phyloP scores from a whole-genome alignment of 805 yeast species.

The Wickerhamomyces chambardii region DNA sequence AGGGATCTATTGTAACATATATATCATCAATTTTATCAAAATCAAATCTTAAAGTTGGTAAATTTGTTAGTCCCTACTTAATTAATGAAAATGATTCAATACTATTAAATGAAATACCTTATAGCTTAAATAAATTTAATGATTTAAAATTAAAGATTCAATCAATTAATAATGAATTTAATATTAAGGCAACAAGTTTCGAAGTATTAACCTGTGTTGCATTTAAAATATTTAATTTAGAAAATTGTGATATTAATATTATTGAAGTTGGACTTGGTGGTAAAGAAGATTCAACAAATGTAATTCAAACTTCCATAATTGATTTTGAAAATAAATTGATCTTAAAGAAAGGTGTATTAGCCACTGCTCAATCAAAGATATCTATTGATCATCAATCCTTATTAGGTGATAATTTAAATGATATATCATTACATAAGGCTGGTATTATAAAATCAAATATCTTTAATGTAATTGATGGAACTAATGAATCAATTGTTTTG shows the following conservation, averaged over 20 bases:
- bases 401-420: slow-evolving; percentile 54
- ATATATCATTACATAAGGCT: slow-evolving; percentile 75
- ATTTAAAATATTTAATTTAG: slow-evolving; percentile 56
- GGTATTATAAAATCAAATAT: slow-evolving; percentile 66
- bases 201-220: slow-evolving; percentile 85
- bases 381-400: slow-evolving; percentile 80
- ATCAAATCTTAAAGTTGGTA: slow-evolving; percentile 44
- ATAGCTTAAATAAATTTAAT: slow-evolving; percentile 36
- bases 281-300: slow-evolving; percentile 80
- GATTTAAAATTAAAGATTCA: slow-evolving; percentile 33
- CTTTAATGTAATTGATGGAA: slow-evolving; percentile 60
- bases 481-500: slow-evolving; percentile 46
- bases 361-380: slow-evolving; percentile 74
- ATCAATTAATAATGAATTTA: slow-evolving; percentile 25
- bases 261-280: slow-evolving; percentile 98
- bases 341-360: slow-evolving; percentile 32
- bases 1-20: slow-evolving; percentile 88
- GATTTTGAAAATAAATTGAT: slow-evolving; percentile 3
- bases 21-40: slow-evolving; percentile 52
- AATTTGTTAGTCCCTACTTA: slow-evolving; percentile 87
- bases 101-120: slow-evolving; percentile 49
- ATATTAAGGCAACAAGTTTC: slow-evolving; percentile 75
- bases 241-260: slow-evolving; percentile 62
- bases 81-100: slow-evolving; percentile 69
- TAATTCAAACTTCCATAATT: slow-evolving; percentile 25